phyloP scores from a whole-genome alignment of 2,329 filamentous ascomycete species.

The Scedosporium minutisporum region DNA sequence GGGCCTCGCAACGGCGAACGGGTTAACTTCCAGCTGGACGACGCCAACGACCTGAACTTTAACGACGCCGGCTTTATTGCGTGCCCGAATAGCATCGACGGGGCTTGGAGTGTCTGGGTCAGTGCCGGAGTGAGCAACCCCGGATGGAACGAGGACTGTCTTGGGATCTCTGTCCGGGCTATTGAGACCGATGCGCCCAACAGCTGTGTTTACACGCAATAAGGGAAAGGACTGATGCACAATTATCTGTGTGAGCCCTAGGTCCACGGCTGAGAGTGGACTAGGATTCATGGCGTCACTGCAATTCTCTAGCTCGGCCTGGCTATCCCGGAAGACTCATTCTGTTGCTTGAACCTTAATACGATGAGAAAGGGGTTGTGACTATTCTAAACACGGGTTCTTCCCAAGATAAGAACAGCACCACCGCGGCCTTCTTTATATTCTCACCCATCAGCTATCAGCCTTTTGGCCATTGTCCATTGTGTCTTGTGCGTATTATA shows the following conservation, averaged over 20 bases:
- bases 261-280: too few relatives aligned
- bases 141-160: slow-evolving; percentile 25
- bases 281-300: too few relatives aligned
- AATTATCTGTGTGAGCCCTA: neutral
- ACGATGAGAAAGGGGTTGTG: too few relatives aligned
- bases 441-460: too few relatives aligned
- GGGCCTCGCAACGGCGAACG: slow-evolving; percentile 32
- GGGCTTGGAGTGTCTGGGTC: slow-evolving; percentile 32
- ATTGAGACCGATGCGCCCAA: slow-evolving; percentile 19
- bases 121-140: slow-evolving; percentile 21
- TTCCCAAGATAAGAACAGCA: too few relatives aligned
- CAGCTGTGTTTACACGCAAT: slow-evolving; percentile 26
- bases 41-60: slow-evolving; percentile 34
- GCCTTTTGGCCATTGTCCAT: too few relatives aligned
- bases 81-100: slow-evolving; percentile 37
- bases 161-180: slow-evolving; percentile 23
- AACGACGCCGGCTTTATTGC: slow-evolving; percentile 35
- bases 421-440: too few relatives aligned
- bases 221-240: neutral
- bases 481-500: too few relatives aligned
- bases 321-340: too few relatives aligned
- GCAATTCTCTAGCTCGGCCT: too few relatives aligned
- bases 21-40: slow-evolving; percentile 35
- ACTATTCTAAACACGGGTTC: too few relatives aligned
- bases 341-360: too few relatives aligned